These are phyloP conservation scores for Lipomyces yarrowii DNA, from an alignment of 1,139 yeast genomes.

Conservation along the genomic window DNA sequence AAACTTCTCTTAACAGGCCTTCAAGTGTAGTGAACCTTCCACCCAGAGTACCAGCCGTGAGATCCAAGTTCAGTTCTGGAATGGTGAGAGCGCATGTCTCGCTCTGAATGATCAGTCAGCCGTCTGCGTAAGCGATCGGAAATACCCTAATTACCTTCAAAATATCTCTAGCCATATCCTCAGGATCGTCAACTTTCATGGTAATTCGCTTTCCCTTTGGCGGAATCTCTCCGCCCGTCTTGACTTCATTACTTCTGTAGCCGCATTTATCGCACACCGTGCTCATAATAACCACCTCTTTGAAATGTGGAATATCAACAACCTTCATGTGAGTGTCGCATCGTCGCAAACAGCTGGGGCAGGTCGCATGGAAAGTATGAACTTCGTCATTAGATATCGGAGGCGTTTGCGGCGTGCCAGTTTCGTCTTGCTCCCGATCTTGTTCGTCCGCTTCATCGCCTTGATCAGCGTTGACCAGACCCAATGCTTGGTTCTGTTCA, in stretches of 20 bases:
- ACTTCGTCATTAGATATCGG: conserved; percentile 77
- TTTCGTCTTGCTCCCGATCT: conserved; percentile 35
- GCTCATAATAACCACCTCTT: conserved; percentile 95
- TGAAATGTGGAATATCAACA: conserved; percentile 95
- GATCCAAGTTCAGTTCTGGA: conserved; percentile 88
- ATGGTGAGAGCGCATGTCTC: conserved; percentile 86
- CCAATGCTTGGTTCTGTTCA: conserved; percentile 84
- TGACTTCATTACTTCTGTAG: conserved; percentile 94
- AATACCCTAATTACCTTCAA: conserved; percentile 60
- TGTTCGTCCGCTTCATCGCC: conserved; percentile 48
- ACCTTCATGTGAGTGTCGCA: conserved; percentile 96
- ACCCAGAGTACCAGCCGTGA: conserved; percentile 95
- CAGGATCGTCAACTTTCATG: conserved; percentile 82
- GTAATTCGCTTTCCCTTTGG: conserved; percentile 76
- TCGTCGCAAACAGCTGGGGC: conserved; percentile 78
- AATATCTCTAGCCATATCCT: conserved; percentile 91
- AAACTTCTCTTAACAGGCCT: conserved; percentile 86
- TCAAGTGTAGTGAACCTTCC: conserved; percentile 97
- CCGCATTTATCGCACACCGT: conserved; percentile 94
- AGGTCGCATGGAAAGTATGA: conserved; percentile 88
- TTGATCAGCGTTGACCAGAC: conserved; percentile 78
- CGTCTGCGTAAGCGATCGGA: neutral
- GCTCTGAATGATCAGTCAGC: conserved; percentile 18
- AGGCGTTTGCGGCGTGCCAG: conserved; percentile 45
- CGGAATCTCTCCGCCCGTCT: conserved; percentile 97